These are phyloP conservation scores for Aureobasidium pullulans DNA, from an alignment of 2,329 filamentous ascomycete species.

Conservation along the genomic window DNA sequence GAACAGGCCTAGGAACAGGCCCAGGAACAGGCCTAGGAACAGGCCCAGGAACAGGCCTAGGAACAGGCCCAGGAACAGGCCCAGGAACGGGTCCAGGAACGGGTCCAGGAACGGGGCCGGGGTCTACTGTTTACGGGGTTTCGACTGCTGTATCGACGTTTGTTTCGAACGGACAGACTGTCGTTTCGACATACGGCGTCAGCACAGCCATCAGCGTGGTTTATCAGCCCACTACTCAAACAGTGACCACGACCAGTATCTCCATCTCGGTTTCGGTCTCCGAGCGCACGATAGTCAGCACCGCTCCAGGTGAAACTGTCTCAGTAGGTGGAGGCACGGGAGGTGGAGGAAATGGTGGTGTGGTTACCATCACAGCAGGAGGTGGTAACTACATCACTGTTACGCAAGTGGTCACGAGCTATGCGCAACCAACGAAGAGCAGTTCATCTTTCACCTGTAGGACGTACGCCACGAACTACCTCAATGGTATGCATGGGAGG, in stretches of 20 bases:
- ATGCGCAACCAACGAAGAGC: slow-evolving; percentile 14
- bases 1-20: slow-evolving; percentile 9
- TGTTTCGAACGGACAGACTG: slow-evolving; percentile 22
- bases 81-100: slow-evolving; percentile 12
- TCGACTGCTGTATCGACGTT: slow-evolving; percentile 21
- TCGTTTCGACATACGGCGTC: slow-evolving; percentile 21
- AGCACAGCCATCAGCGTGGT: slow-evolving; percentile 21
- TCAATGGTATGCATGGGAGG: slow-evolving; percentile 19
- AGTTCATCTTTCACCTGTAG: slow-evolving; percentile 21
- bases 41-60: slow-evolving; percentile 11
- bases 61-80: slow-evolving; percentile 14
- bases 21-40: slow-evolving; percentile 15
- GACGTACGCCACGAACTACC: slow-evolving; percentile 24
- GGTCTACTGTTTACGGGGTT: slow-evolving; percentile 20
- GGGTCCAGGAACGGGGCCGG: slow-evolving; percentile 11
- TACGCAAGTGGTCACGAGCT: slow-evolving; percentile 18
- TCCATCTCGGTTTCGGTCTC: slow-evolving; percentile 17
- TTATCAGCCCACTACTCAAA: slow-evolving; percentile 19
- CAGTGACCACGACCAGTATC: slow-evolving; percentile 22
- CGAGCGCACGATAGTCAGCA: slow-evolving; percentile 16
- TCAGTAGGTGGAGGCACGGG: slow-evolving; percentile 11
- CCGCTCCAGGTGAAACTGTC: slow-evolving; percentile 14
- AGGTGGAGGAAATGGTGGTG: slow-evolving; percentile 13
- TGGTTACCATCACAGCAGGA: slow-evolving; percentile 18
- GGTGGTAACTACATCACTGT: slow-evolving; percentile 20